Conservation (phyloP, 805 yeast genomes). For the Kuraishia floccosa region DNA sequence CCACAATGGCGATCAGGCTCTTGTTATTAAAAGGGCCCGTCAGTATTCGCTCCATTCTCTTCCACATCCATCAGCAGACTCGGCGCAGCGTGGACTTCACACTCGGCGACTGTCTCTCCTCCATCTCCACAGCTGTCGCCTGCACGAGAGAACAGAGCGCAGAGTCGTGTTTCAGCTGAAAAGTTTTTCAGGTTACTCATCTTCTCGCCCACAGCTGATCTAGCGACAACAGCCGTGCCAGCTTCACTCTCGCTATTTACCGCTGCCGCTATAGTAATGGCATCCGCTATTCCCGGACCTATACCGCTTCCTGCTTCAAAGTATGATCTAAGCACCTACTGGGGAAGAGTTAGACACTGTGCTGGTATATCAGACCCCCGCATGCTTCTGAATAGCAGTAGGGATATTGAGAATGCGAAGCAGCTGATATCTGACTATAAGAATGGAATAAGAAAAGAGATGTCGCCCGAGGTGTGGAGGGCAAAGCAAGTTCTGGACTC, state of each 20-base stretch:
- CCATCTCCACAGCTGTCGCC: too few relatives aligned
- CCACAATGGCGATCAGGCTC: slow-evolving; percentile 26
- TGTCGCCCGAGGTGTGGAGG: slow-evolving; percentile 80
- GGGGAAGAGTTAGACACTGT: slow-evolving; percentile 94
- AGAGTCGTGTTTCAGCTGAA: too few relatives aligned
- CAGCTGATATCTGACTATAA: slow-evolving; percentile 58
- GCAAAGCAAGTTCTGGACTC: slow-evolving; percentile 85
- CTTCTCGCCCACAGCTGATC: too few relatives aligned
- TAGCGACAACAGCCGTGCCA: too few relatives aligned
- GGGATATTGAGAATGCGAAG: slow-evolving; percentile 55
- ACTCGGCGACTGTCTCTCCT: too few relatives aligned
- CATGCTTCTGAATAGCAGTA: slow-evolving; percentile 65
- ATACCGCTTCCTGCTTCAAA: slow-evolving; percentile 69
- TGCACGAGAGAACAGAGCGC: too few relatives aligned
- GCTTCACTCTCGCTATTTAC: too few relatives aligned
- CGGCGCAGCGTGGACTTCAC: too few relatives aligned
- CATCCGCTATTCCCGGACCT: slow-evolving; percentile 80
- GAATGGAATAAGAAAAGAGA: slow-evolving; percentile 48
- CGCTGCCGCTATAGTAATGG: slow-evolving; percentile 44
- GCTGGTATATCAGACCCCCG: slow-evolving; percentile 89
- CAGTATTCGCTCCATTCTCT: background rate
- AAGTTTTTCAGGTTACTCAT: too few relatives aligned
- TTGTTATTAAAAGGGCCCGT: background rate
- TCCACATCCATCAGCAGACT: background rate
- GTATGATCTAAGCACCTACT: slow-evolving; percentile 71